These are phyloP conservation scores for Botrytis galanthina DNA, from an alignment of 2,329 filamentous ascomycete genomes.

Conservation along the genomic window DNA sequence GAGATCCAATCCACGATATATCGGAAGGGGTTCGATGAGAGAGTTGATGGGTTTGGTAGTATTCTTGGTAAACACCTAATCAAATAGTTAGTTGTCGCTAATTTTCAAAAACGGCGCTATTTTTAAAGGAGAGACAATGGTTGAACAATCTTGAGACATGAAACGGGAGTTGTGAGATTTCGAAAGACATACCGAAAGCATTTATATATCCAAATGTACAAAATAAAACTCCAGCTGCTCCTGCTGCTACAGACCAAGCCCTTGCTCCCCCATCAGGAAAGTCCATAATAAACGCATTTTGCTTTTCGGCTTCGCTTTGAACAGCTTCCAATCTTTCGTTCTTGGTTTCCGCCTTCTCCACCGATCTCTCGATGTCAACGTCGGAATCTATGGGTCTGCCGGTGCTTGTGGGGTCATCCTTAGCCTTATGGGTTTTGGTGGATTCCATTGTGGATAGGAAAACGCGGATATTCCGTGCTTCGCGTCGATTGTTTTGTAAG, in stretches of 20 bases:
- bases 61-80: conserved; percentile 52
- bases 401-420: background rate
- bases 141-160: background rate
- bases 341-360: background rate
- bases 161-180: background rate
- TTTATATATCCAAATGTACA: conserved; percentile 49
- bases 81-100: background rate
- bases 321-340: background rate
- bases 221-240: conserved; percentile 45
- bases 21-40: conserved; percentile 37
- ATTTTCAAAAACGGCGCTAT: background rate
- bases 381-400: background rate
- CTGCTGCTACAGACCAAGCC: conserved; percentile 55
- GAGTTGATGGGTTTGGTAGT: conserved; percentile 52
- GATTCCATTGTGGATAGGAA: conserved; percentile 2
- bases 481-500: background rate
- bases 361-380: conserved; percentile 2
- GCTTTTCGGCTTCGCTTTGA: background rate
- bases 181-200: conserved; percentile 33
- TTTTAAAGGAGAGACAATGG: background rate
- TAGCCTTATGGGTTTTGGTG: background rate
- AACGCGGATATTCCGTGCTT: too few species aligned
- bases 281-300: conserved; percentile 3
- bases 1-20: conserved; percentile 16
- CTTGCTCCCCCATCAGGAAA: conserved; percentile 50